Conservation (phyloP, 208 protist species). For the Wallacemonas sp. region DNA sequence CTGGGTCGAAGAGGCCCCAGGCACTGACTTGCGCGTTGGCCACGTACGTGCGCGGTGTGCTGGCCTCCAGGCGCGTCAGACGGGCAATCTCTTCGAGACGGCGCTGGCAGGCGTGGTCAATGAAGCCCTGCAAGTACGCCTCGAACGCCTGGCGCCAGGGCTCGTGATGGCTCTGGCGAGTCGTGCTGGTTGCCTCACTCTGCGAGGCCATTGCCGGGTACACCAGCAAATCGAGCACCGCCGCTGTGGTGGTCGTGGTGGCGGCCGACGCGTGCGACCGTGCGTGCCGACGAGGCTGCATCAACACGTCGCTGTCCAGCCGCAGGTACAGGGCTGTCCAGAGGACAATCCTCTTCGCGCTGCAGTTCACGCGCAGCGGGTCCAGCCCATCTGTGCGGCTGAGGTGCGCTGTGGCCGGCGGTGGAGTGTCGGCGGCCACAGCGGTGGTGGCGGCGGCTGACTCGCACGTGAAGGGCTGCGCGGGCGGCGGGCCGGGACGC, state of each 20-base stretch:
- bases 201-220: too few relatives aligned
- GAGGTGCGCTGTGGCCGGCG: background rate
- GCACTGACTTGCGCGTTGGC: constrained; percentile 20
- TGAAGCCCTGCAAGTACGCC: constrained; percentile 43
- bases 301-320: constrained; percentile 36
- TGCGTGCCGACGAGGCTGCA: background rate
- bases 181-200: too few relatives aligned
- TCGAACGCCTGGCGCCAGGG: constrained; percentile 55
- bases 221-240: too few relatives aligned
- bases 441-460: background rate
- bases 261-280: background rate
- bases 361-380: constrained; percentile 61
- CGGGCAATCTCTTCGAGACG: background rate
- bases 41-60: background rate
- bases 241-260: background rate
- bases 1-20: constrained; percentile 43
- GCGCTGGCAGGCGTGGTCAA: constrained; percentile 38
- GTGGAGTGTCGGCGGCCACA: background rate
- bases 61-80: constrained; percentile 15
- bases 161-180: too few relatives aligned
- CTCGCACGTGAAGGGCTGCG: background rate
- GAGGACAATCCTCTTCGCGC: constrained; percentile 69
- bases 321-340: constrained; percentile 71
- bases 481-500: constrained; percentile 8
- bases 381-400: background rate